Evolutionary conservation across 2,329 filamentous ascomycete genomes (phyloP), one percentile per base, ranked within the genome.

Genomic region (Sclerotiophoma versabilis): DNA sequence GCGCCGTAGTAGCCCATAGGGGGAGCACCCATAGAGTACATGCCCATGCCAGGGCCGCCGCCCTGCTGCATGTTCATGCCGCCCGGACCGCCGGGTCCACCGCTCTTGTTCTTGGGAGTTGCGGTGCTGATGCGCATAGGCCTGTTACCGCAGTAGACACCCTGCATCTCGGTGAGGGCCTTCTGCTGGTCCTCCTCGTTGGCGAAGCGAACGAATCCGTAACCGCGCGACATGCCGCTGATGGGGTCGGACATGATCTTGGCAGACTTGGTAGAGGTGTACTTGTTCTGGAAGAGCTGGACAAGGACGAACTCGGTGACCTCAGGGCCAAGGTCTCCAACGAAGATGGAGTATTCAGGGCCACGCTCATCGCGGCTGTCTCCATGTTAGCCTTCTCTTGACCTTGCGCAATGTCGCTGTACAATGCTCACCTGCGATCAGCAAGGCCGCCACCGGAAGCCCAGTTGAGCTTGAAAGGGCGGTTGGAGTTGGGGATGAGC

Each of bases 191-290:
- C 95, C 64, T 87, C 86, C 81, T 98, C 93, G 65, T 96, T 92
- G 46, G 92, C 92, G 81, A 99, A 99, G 64, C 95, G 92, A 47
- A 99, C 95, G 70, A 99, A 99, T 39, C 95, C 95, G 72, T 99
- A 99, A 51, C 95, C 95, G 60, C 95, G 92, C 61, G 93, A 97
- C 85, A 98, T 93, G 68, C 95, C 95, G 61, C 90, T 96, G 79
- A 98, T 95, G 58, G 95, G 93, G 72, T 99, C 95, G 57, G 93
- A 96, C 95, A 99, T 99, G 79, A 99, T 99, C 85, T 99, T 99
- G 72, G 95, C 95, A 30, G 92, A 96, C 83, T 98, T 98, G 90
- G 93, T 98, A 8, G 92, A 96, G 0, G 90, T 90, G 83, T 96
- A 99, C 58, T 93, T 92, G 72, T 88, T 89, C 80, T 98, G 93